Percentiles rank a stretch among this genome's conserved stretches.
Conservation (phyloP, 179 eudicot species). For the Patellifolia procumbens region DNA sequence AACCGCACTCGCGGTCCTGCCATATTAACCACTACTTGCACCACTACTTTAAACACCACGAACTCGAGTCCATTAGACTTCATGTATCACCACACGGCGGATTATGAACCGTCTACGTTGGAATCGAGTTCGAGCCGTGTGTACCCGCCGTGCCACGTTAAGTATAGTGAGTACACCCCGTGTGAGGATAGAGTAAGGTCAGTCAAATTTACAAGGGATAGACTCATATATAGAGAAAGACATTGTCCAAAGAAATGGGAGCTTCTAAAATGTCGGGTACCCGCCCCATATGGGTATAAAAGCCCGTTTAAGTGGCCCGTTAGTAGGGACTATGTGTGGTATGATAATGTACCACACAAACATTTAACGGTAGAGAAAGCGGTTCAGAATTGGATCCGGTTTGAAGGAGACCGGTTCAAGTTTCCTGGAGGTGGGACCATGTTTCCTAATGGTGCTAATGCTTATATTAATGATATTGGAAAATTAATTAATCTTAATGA, state of each 20-base stretch:
- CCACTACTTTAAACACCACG: background rate
- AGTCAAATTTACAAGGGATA: slow-evolving; percentile 40
- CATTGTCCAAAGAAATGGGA: slow-evolving; percentile 63
- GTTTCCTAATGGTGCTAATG: slow-evolving; percentile 77
- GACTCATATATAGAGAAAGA: slow-evolving; percentile 59
- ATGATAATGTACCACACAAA: slow-evolving; percentile 68
- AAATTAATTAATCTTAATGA: slow-evolving; percentile 55
- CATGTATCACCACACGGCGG: slow-evolving; percentile 46
- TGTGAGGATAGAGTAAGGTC: slow-evolving; percentile 62
- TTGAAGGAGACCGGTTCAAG: slow-evolving; percentile 69
- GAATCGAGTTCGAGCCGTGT: background rate
- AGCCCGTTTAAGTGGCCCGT: slow-evolving; percentile 75
- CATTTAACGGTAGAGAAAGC: slow-evolving; percentile 80
- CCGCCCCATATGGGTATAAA: slow-evolving; percentile 71
- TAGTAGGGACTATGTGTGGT: slow-evolving; percentile 74
- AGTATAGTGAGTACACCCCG: slow-evolving; percentile 71
- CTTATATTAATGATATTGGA: slow-evolving; percentile 66
- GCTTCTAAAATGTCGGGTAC: slow-evolving; percentile 57
- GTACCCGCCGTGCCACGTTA: slow-evolving; percentile 49
- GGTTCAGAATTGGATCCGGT: slow-evolving; percentile 73
- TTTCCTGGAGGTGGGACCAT: slow-evolving; percentile 91
- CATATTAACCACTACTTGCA: background rate
- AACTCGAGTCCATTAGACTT: slow-evolving; percentile 33
- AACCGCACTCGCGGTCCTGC: slow-evolving; percentile 22
- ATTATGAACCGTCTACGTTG: slow-evolving; percentile 10